Conservation (phyloP, 768 basidiomycete species). For the Tricholoma furcatifolium region DNA sequence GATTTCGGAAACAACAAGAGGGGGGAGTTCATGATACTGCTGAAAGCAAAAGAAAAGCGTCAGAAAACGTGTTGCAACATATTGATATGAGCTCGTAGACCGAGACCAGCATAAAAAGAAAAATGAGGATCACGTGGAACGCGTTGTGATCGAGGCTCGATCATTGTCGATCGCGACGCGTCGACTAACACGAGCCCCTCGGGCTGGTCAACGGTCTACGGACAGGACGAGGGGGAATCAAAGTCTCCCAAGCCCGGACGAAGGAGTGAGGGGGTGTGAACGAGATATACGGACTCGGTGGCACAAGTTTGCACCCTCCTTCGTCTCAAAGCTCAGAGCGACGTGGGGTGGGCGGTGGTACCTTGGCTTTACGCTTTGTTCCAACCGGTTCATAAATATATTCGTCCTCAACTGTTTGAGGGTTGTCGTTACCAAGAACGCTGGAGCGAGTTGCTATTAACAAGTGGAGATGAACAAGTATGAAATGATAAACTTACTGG, state of each 20-base stretch:
- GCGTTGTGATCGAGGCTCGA: conserved; percentile 30
- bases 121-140: conserved; percentile 38
- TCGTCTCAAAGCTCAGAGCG: conserved; percentile 95
- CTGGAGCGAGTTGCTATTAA: conserved; percentile 31
- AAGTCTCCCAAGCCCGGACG: conserved; percentile 91
- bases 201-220: conserved; percentile 38
- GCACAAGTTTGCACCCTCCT: conserved; percentile 64
- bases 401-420: conserved; percentile 74
- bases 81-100: conserved; percentile 24
- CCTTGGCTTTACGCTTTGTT: conserved; percentile 82
- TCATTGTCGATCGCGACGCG: conserved; percentile 26
- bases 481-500: conserved; percentile 50
- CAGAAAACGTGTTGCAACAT: conserved; percentile 19
- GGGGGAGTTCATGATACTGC: conserved; percentile 46
- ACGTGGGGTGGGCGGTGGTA: conserved; percentile 82
- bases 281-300: conserved; percentile 73
- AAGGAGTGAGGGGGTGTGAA: conserved; percentile 64
- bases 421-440: conserved; percentile 65
- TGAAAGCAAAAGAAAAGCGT: conserved; percentile 26
- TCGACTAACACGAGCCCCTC: conserved; percentile 26
- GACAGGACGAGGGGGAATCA: conserved; percentile 75
- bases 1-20: conserved; percentile 43
- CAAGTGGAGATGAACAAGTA: not conserved
- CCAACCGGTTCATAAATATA: conserved; percentile 71
- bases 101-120: conserved; percentile 36